Conservation (phyloP, 2,329 filamentous ascomycete species). For the Huntiella omanensis region DNA sequence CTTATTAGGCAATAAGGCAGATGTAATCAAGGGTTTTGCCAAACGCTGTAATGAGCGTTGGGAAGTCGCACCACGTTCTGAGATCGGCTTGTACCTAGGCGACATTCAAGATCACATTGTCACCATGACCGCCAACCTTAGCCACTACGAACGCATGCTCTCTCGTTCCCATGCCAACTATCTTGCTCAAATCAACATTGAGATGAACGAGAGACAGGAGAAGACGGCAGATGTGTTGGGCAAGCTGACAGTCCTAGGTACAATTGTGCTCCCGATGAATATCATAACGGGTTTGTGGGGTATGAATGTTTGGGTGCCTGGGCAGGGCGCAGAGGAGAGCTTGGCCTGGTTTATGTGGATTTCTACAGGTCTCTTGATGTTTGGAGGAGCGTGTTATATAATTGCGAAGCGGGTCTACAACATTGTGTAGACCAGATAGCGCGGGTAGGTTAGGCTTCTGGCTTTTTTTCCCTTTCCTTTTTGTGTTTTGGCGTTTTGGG, state of each 20-base stretch:
- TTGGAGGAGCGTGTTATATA: conserved; percentile 62
- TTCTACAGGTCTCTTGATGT: conserved; percentile 56
- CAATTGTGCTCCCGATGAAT: conserved; percentile 96
- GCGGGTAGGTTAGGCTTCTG: not conserved
- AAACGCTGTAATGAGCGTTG: conserved; percentile 97
- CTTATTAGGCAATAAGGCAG: conserved; percentile 86
- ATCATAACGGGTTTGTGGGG: conserved; percentile 97
- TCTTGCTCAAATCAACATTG: conserved; percentile 96
- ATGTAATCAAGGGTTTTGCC: conserved; percentile 97
- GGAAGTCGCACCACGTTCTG: conserved; percentile 84
- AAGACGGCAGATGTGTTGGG: conserved; percentile 88
- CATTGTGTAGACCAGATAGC: conserved; percentile 42
- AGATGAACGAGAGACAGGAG: conserved; percentile 95
- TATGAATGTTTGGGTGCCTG: conserved; percentile 95
- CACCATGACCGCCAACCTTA: conserved; percentile 92
- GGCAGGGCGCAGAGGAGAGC: conserved; percentile 62
- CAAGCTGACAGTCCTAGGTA: conserved; percentile 86
- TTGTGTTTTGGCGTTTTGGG: not conserved
- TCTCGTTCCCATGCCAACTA: conserved; percentile 89
- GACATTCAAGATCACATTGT: conserved; percentile 99
- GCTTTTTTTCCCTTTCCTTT: not conserved
- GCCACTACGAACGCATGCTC: conserved; percentile 88
- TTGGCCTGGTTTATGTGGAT: conserved; percentile 57
- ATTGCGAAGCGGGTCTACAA: conserved; percentile 71
- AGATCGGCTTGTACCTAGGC: conserved; percentile 92